phyloP scores from a whole-genome alignment of 169 alveolate genomes.

The Plasmodium berghei region DNA sequence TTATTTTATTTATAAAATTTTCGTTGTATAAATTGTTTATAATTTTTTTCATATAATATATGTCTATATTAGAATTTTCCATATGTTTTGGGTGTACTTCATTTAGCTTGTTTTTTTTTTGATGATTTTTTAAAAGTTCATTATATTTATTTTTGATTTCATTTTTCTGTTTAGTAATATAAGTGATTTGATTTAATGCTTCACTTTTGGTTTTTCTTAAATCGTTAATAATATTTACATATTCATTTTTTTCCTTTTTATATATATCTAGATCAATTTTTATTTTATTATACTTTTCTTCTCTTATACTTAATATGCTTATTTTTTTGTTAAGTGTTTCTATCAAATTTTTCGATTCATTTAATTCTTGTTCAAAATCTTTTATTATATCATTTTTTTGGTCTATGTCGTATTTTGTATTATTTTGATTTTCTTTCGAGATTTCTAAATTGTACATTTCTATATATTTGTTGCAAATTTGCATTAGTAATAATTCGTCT shows the following conservation, averaged over 20 bases:
- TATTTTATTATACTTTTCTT: slow-evolving; percentile 53
- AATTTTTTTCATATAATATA: slow-evolving; percentile 50
- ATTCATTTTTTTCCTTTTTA: slow-evolving; percentile 62
- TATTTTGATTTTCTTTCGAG: slow-evolving; percentile 6
- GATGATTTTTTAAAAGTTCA: slow-evolving; percentile 44
- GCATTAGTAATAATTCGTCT: slow-evolving; percentile 17
- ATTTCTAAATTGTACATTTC: slow-evolving; percentile 11
- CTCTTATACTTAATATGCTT: slow-evolving; percentile 37
- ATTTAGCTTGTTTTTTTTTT: slow-evolving; percentile 19
- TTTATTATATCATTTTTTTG: slow-evolving; percentile 24
- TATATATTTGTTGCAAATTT: slow-evolving; percentile 29
- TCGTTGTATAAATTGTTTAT: slow-evolving; percentile 57
- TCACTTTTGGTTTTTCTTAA: slow-evolving; percentile 50
- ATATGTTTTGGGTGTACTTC: background rate
- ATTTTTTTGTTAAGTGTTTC: slow-evolving; percentile 15
- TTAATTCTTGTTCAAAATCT: slow-evolving; percentile 13
- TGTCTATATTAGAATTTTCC: slow-evolving; percentile 45
- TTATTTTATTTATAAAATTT: slow-evolving; percentile 33
- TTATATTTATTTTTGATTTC: slow-evolving; percentile 42
- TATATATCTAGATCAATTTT: slow-evolving; percentile 26
- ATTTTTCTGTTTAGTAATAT: slow-evolving; percentile 41
- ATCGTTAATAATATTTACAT: slow-evolving; percentile 20
- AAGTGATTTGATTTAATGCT: slow-evolving; percentile 26
- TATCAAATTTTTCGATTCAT: background rate
- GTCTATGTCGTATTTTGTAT: background rate